Percentiles rank a stretch among this genome's conserved stretches.
These are phyloP conservation scores for Globisporangium parvum DNA, from an alignment of 352 stramenopile genomes.

Conservation along the genomic window DNA sequence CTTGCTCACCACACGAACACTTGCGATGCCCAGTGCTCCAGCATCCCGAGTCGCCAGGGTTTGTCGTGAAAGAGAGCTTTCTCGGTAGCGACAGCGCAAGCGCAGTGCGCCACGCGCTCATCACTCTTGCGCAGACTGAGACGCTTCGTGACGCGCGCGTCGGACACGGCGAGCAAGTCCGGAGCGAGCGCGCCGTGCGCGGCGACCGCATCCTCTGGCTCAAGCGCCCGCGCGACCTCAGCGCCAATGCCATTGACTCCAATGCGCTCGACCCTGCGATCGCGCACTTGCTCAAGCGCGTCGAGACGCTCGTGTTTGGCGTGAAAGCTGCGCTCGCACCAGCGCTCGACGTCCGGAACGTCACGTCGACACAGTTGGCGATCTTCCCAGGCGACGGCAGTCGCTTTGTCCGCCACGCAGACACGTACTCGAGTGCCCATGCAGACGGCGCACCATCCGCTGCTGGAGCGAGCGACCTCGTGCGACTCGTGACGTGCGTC, in stretches of 20 bases:
- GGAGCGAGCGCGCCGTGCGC: constrained; percentile 36
- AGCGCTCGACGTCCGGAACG: constrained; percentile 50
- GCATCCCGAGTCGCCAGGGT: constrained; percentile 41
- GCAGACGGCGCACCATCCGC: constrained; percentile 13
- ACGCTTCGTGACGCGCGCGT: constrained; percentile 47
- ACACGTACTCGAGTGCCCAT: constrained; percentile 49
- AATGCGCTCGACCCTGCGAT: constrained; percentile 25
- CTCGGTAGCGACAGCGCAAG: constrained; percentile 29
- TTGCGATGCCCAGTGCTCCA: constrained; percentile 26
- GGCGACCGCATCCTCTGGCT: constrained; percentile 74
- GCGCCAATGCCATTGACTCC: background rate
- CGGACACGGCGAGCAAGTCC: constrained; percentile 28
- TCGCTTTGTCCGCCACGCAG: constrained; percentile 64
- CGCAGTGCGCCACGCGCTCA: constrained; percentile 32
- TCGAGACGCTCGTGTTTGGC: constrained; percentile 49
- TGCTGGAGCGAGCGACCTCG: constrained; percentile 15
- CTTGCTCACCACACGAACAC: background rate
- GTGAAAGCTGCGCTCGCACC: constrained; percentile 39
- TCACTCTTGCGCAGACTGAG: constrained; percentile 17
- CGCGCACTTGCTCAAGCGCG: constrained; percentile 32
- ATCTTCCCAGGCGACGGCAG: constrained; percentile 67
- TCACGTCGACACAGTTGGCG: constrained; percentile 69
- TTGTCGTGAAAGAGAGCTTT: constrained; percentile 49
- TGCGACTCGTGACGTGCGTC: constrained; percentile 72
- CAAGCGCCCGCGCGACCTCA: constrained; percentile 30